Conservation (phyloP, 2,329 filamentous ascomycete species). For the Fusarium guadeloupense region DNA sequence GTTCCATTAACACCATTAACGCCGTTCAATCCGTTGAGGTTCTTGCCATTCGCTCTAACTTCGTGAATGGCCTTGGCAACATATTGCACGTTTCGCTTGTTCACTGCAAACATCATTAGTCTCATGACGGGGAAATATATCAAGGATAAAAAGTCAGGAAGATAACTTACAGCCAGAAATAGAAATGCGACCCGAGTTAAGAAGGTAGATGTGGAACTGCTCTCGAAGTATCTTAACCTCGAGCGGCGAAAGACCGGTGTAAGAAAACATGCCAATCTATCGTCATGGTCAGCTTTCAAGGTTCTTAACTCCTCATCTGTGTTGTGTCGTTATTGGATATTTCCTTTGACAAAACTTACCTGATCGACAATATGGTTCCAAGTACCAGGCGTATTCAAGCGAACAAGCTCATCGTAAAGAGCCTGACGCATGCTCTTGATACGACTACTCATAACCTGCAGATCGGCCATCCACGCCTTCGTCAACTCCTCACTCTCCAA, state of each 20-base stretch:
- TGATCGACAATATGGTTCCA: conserved; percentile 96
- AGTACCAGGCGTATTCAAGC: conserved; percentile 81
- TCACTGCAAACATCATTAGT: conserved; percentile 66
- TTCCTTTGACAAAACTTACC: background rate
- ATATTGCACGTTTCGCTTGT: conserved; percentile 79
- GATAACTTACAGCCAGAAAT: conserved; percentile 32
- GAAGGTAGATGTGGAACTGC: conserved; percentile 80
- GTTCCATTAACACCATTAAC: background rate
- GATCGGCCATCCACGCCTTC: conserved; percentile 88
- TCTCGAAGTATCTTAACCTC: conserved; percentile 76
- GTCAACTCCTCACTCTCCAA: conserved; percentile 84
- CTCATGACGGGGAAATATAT: conserved; percentile 57
- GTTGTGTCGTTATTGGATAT: too few species aligned
- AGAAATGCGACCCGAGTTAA: conserved; percentile 33
- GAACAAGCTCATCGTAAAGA: conserved; percentile 82
- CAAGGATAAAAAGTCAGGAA: conserved; percentile 54
- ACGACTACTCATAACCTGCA: conserved; percentile 90
- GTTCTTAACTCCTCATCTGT: rapidly evolving
- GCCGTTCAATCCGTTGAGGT: conserved; percentile 6
- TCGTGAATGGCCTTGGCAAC: conserved; percentile 88
- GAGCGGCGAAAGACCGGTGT: conserved; percentile 77
- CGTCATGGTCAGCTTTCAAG: background rate
- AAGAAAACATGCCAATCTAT: conserved; percentile 98
- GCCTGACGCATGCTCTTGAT: conserved; percentile 90
- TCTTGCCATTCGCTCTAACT: conserved; percentile 53